A percentile compares a stretch with the other conserved stretches of the same genome.
Evolutionary conservation across 2,329 filamentous ascomycete genomes (phyloP).

Genomic region (Westerdykella aurantiaca): DNA sequence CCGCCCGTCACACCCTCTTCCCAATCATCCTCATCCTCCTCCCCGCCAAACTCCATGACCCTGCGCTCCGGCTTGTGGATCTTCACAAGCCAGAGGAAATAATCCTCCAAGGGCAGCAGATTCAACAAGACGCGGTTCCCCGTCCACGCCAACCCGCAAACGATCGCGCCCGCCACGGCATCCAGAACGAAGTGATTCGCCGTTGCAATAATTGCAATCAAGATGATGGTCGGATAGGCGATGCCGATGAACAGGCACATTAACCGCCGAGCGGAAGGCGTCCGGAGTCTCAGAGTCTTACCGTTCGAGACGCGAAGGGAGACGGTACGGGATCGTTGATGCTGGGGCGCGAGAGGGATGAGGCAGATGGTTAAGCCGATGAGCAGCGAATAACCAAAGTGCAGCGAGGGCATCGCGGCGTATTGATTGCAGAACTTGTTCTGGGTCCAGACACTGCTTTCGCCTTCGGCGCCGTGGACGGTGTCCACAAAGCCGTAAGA

Average conservation of each 20-base stretch:
- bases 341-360: constrained; percentile 55
- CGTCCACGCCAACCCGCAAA: constrained; percentile 60
- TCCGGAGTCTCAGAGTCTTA: constrained; percentile 28
- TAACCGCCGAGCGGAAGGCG: constrained; percentile 49
- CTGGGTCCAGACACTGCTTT: constrained; percentile 65
- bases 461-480: constrained; percentile 52
- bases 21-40: constrained; percentile 14
- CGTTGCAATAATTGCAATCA: constrained; percentile 63
- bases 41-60: constrained; percentile 12
- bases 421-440: constrained; percentile 73
- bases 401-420: constrained; percentile 70
- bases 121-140: constrained; percentile 55
- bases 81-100: constrained; percentile 57
- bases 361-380: constrained; percentile 64
- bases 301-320: constrained; percentile 25
- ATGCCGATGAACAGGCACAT: constrained; percentile 50
- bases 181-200: constrained; percentile 70
- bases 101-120: constrained; percentile 60
- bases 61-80: constrained; percentile 56
- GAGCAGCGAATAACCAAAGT: constrained; percentile 70
- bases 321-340: constrained; percentile 40
- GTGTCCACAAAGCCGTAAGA: constrained; percentile 57
- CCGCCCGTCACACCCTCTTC: constrained; percentile 2
- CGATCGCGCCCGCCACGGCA: constrained; percentile 60
- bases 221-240: constrained; percentile 59